Evolutionary conservation across 2,329 filamentous ascomycete genomes (phyloP), one percentile per base, ranked within the genome.

Genomic region (Ceratocystis diversiconidia): DNA sequence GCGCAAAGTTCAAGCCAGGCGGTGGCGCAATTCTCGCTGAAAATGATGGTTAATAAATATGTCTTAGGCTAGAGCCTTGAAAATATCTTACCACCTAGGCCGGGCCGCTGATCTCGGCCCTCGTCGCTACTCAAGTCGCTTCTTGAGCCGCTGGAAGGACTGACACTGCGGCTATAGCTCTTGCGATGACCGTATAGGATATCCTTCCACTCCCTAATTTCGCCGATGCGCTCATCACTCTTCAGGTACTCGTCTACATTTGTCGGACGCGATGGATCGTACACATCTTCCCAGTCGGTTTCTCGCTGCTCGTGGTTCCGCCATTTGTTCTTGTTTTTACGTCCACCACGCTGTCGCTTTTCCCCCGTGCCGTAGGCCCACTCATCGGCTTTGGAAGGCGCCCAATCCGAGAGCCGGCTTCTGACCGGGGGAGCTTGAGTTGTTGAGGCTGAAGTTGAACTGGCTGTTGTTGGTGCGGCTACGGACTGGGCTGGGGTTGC

Each of bases 251-350:
- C 88, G 65, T 92, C 88, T 62, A 92, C 88, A 70, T 86, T 91
- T 50, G 89, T 95, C 7, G 92, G 91, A 48, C 88, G 79, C 10
- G 87, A 79, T 0, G 90, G 89, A 71, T 96, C 92, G 73, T 96
- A 96, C 28, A 94, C 83, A 73, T 95, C 90, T 73, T 95, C 88
- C 91, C 91, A 96, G 72, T 95, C 86, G n/a, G 82, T 85, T 73
- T 84, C 81, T 63, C 80, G 76, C 36, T 80, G 74, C 60, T 79
- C 78, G 5, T 83, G 78, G 69, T 82, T 80, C 68, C 84, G 81
- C 82, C 74, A 86, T 87, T 79, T 89, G 2, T 66, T 89, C 75
- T 88, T 86, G 73, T 86, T 87, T 75, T 88, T 90, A 67, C 89
- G 85, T 52, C 89, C 88, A 65, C 89, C 89, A 62, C 89, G 85